A percentile compares a stretch with the other conserved stretches of the same genome.
Evolutionary conservation across 176 grass and related monocot genomes (phyloP).

Genomic region (Oryza meyeriana): DNA sequence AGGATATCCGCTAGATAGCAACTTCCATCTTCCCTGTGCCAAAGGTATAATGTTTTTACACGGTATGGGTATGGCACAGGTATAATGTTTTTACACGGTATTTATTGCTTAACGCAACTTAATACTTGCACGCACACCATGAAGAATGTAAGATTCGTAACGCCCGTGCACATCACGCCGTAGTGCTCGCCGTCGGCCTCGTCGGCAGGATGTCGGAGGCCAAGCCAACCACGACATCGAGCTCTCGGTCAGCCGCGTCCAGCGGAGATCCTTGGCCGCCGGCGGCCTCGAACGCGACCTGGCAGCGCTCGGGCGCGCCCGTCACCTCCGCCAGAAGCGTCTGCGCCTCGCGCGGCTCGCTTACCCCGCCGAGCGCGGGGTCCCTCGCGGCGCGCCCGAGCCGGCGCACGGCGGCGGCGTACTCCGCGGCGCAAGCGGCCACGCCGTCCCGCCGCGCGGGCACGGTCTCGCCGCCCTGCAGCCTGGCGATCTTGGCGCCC

Average conservation of each 20-base stretch:
- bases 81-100: too few relatives aligned
- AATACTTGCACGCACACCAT: too few relatives aligned
- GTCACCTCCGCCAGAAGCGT: constrained; percentile 2
- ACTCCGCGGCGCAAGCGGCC: constrained; percentile 12
- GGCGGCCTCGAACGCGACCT: not conserved
- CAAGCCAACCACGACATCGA: not conserved
- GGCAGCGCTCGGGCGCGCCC: constrained; percentile 16
- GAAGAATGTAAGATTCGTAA: not conserved
- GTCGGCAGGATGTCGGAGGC: not conserved
- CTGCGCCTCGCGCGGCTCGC: not conserved
- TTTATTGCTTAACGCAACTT: too few relatives aligned
- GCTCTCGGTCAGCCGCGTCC: not conserved
- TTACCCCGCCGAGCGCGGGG: not conserved
- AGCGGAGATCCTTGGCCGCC: constrained; percentile 11
- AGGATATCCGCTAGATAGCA: too few relatives aligned
- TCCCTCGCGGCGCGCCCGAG: constrained; percentile 16
- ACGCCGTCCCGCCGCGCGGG: not conserved
- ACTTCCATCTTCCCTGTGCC: too few relatives aligned
- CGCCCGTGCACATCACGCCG: not conserved
- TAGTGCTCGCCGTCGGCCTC: not conserved
- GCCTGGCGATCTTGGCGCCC: constrained; percentile 13
- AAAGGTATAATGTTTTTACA: too few relatives aligned
- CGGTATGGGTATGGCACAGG: too few relatives aligned
- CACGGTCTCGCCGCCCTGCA: constrained; percentile 12
- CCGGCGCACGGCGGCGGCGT: constrained; percentile 24